phyloP scores from a whole-genome alignment of 2,329 filamentous ascomycete genomes.

The Talaromyces piceae region DNA sequence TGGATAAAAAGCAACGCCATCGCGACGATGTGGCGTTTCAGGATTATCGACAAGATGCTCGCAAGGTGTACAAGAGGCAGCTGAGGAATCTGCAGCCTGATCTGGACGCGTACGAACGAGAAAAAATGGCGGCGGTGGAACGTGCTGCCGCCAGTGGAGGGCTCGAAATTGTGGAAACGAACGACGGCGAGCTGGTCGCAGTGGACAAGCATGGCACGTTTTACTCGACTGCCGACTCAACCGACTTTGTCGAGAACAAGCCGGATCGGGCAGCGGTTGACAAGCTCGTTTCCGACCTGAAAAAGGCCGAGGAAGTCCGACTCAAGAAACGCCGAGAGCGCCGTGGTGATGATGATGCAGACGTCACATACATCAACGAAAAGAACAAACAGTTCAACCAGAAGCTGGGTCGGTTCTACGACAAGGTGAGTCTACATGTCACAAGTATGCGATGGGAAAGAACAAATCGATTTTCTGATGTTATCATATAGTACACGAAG shows the following conservation, averaged over 20 bases:
- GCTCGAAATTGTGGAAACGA: slow-evolving; percentile 90
- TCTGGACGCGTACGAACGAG: slow-evolving; percentile 74
- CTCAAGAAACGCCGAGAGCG: slow-evolving; percentile 80
- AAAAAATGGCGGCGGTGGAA: slow-evolving; percentile 79
- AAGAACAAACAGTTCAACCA: slow-evolving; percentile 99
- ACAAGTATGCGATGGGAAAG: background rate
- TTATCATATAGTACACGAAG: slow-evolving; percentile 62
- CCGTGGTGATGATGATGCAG: slow-evolving; percentile 73
- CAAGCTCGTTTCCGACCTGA: slow-evolving; percentile 74
- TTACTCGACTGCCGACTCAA: slow-evolving; percentile 80
- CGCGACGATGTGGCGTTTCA: slow-evolving; percentile 83
- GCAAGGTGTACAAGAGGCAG: slow-evolving; percentile 91
- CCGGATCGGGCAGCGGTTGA: slow-evolving; percentile 84
- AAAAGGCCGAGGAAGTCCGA: slow-evolving; percentile 78
- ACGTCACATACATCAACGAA: slow-evolving; percentile 98
- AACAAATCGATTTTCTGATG: slow-evolving; percentile 11
- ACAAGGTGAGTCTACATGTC: slow-evolving; percentile 53
- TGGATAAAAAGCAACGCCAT: slow-evolving; percentile 76
- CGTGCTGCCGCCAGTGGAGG: slow-evolving; percentile 76
- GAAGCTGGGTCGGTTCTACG: slow-evolving; percentile 91
- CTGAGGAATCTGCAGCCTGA: slow-evolving; percentile 69
- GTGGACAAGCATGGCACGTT: slow-evolving; percentile 87
- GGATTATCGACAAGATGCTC: slow-evolving; percentile 79
- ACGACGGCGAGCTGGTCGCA: slow-evolving; percentile 86
- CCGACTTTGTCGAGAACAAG: slow-evolving; percentile 73